Base-by-base conservation (phyloP, 192 early-diverging fungal species). In the Coemansia sp. region DNA sequence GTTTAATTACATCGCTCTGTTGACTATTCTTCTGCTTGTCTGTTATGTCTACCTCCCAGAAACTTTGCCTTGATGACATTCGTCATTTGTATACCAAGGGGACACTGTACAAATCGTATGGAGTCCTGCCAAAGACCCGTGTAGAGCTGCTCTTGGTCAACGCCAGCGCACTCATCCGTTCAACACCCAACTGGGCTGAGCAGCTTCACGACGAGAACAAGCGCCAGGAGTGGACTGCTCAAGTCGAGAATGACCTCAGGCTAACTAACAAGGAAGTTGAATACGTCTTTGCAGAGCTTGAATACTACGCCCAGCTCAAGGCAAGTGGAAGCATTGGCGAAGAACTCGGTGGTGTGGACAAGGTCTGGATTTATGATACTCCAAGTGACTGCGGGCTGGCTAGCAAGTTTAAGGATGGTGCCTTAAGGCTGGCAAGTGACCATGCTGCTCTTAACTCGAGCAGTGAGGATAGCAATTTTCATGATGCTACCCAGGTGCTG, bases 341-440 rank as follows among this genome's bases (percentile, higher is more conserved):
- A 14, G 52, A 30, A 13, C 52, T 32, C 21, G 28, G 52, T 6
- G 66, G 53, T 16, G 66, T 58, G 10, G 66, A 58, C 42, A 42
- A 28, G 49, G 64, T 65, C 26, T 65, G 64, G 64, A 50, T 52
- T 33, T 59, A 35, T 4, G 53, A 67, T 23, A 32, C 40, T 43
- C 16, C 53, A 8, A 19, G 17, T 44, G 28, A 58, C 26, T 21
- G 39, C 10, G 32, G 1, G 7, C 33, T 66, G n/a, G 21, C n/a
- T 8, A n/a, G 32, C 4, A 40, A 42, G 33, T 19, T 59, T 13
- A 43, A 43, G 26, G 4, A 19, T 3, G 6, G 19, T 19, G 53
- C 66, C 3, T 5, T 30, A 4, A 30, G 39, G 10, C 38, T 67
- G 2, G 66, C 55, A 9, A 23, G 14, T 9, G 23, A 55, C 52